Evolutionary conservation across 805 yeast species (phyloP).

Genomic region (Jamesozyma gamospora): DNA sequence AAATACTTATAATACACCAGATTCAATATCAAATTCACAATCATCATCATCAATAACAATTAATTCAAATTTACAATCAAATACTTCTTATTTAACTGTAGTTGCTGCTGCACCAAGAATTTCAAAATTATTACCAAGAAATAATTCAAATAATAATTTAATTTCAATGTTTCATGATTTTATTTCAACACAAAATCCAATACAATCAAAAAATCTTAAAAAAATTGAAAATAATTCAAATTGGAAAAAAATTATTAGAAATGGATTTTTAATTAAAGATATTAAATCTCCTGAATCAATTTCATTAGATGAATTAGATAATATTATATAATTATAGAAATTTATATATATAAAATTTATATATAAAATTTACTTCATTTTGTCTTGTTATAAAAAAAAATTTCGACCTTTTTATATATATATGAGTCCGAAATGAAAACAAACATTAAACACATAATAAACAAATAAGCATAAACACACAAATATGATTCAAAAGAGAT

Average conservation of each 20-base stretch:
- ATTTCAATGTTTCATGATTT: slow-evolving; percentile 47
- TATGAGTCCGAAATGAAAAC: too few species aligned
- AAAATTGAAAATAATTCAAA: not conserved
- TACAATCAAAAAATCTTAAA: not conserved
- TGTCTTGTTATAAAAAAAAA: too few species aligned
- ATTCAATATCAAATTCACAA: not conserved
- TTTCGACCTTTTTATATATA: too few species aligned
- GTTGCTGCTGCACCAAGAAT: slow-evolving; percentile 80
- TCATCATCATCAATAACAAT: not conserved
- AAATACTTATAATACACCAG: not conserved
- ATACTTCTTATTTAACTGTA: slow-evolving; percentile 42
- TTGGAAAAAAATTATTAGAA: slow-evolving; percentile 65
- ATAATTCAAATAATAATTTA: not conserved
- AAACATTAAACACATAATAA: too few species aligned
- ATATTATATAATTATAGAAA: slow-evolving; percentile 21
- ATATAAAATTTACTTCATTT: too few species aligned
- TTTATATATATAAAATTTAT: too few species aligned
- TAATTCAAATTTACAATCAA: not conserved
- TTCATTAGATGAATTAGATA: slow-evolving; percentile 58
- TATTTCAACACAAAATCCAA: slow-evolving; percentile 16
- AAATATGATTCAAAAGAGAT: not conserved
- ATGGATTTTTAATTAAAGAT: slow-evolving; percentile 70
- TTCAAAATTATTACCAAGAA: slow-evolving; percentile 39
- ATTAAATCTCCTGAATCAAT: slow-evolving; percentile 72
- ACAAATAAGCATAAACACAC: too few species aligned